Percentiles rank a stretch among this genome's conserved stretches.
These are phyloP conservation scores for Neurospora tetrasperma DNA, from an alignment of 495 filamentous ascomycete genomes.

Conservation along the genomic window DNA sequence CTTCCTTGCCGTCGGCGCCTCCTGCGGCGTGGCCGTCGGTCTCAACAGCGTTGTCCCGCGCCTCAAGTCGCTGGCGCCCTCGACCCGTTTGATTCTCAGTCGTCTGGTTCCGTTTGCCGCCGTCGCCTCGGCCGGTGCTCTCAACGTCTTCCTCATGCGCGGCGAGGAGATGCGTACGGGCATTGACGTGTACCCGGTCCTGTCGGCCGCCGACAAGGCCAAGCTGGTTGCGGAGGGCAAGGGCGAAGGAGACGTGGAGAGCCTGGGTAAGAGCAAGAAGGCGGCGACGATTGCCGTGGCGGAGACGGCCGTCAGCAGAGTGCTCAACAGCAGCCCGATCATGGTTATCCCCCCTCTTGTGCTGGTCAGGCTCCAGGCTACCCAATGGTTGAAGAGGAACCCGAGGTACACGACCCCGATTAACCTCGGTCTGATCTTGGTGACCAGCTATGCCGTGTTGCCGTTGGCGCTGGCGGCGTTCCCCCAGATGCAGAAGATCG, in stretches of 20 bases:
- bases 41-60: constrained; percentile 80
- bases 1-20: constrained; percentile 81
- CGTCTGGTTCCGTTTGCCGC: constrained; percentile 92
- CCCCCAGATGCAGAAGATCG: constrained; percentile 76
- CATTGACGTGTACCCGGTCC: constrained; percentile 86
- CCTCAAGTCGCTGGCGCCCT: constrained; percentile 64
- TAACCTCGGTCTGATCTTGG: constrained; percentile 74
- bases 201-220: constrained; percentile 45
- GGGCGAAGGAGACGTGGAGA: constrained; percentile 44
- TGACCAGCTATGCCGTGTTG: constrained; percentile 72
- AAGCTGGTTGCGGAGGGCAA: constrained; percentile 16
- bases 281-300: constrained; percentile 81
- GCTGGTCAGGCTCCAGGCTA: constrained; percentile 70
- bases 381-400: constrained; percentile 54
- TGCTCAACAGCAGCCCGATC: constrained; percentile 88
- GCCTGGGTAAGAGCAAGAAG: constrained; percentile 73
- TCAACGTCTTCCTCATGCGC: constrained; percentile 97
- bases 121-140: constrained; percentile 75
- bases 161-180: constrained; percentile 86
- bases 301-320: constrained; percentile 81
- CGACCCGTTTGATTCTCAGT: constrained; percentile 59
- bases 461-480: constrained; percentile 84
- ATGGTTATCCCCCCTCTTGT: constrained; percentile 89
- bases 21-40: constrained; percentile 87
- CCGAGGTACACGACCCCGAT: constrained; percentile 65